A percentile compares a stretch with the other conserved stretches of the same genome.
These are phyloP conservation scores for Auricularia sp. DNA, from an alignment of 768 basidiomycete genomes.

Conservation along the genomic window DNA sequence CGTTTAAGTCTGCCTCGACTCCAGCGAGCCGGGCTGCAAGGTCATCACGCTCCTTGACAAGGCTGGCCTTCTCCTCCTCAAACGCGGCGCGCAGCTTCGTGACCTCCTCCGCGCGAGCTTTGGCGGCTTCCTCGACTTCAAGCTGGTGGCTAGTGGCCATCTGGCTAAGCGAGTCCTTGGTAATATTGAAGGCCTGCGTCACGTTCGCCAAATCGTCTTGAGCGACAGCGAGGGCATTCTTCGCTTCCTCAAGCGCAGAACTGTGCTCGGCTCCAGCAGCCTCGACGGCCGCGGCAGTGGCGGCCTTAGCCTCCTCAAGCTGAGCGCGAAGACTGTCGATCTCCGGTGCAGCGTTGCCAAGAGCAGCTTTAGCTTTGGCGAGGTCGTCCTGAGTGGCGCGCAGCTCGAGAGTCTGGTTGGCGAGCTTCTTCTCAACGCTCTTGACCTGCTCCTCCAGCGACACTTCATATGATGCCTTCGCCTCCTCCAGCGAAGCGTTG, in stretches of 20 bases:
- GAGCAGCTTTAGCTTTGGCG: conserved; percentile 54
- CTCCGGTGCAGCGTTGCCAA: conserved; percentile 45
- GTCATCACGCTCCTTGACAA: conserved; percentile 54
- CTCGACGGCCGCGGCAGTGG: conserved; percentile 15
- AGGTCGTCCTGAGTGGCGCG: conserved; percentile 83
- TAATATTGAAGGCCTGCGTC: conserved; percentile 56
- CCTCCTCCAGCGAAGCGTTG: conserved; percentile 45
- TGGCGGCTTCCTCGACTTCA: conserved; percentile 70
- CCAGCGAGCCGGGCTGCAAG: conserved; percentile 57
- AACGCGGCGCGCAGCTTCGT: conserved; percentile 49
- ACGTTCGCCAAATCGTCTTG: conserved; percentile 61
- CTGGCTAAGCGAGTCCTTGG: conserved; percentile 60
- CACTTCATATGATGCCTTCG: conserved; percentile 58
- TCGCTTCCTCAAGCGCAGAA: conserved; percentile 46
- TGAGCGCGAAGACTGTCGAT: conserved; percentile 49
- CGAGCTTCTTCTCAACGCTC: conserved; percentile 52
- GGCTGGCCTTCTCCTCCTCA: conserved; percentile 47
- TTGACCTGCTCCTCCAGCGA: conserved; percentile 47
- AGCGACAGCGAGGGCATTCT: conserved; percentile 46
- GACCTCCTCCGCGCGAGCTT: conserved; percentile 59
- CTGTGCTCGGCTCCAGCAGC: conserved; percentile 36
- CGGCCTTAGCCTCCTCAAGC: conserved; percentile 40
- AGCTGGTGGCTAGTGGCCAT: conserved; percentile 58
- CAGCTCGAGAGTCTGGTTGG: conserved; percentile 55
- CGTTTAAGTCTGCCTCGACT: conserved; percentile 61